Conservation (phyloP, 2,329 filamentous ascomycete species). For the Colletotrichum lini region DNA sequence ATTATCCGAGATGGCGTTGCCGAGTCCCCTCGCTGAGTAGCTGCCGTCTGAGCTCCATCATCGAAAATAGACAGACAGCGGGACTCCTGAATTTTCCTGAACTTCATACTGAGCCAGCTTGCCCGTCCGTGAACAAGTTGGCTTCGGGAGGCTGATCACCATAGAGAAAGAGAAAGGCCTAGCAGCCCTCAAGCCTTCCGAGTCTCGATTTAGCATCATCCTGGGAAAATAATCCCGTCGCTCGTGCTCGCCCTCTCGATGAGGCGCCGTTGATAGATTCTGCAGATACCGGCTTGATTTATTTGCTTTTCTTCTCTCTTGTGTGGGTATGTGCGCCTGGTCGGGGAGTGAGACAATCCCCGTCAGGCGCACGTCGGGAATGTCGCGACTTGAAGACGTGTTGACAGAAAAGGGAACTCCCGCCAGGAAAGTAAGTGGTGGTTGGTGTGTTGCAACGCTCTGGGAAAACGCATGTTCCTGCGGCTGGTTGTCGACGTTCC, state of each 20-base stretch:
- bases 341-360: conserved; percentile 29
- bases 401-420: conserved; percentile 24
- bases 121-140: conserved; percentile 33
- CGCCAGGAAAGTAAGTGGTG: conserved; percentile 13
- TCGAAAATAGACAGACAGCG: conserved; percentile 32
- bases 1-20: conserved; percentile 22
- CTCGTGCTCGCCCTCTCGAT: conserved; percentile 21
- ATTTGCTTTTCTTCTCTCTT: background rate
- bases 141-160: conserved; percentile 29
- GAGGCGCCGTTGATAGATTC: conserved; percentile 14
- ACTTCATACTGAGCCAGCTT: conserved; percentile 23
- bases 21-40: background rate
- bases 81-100: conserved; percentile 40
- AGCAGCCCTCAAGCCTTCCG: conserved; percentile 3
- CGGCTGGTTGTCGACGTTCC: conserved; percentile 22
- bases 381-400: conserved; percentile 36
- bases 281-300: conserved; percentile 14
- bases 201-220: conserved; percentile 11
- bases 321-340: conserved; percentile 10
- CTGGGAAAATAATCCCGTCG: conserved; percentile 17
- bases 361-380: conserved; percentile 24
- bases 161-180: background rate
- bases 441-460: conserved; percentile 21
- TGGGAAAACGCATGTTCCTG: conserved; percentile 8
- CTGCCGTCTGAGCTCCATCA: conserved; percentile 22